Conservation (phyloP, 495 filamentous ascomycete species). For the Aspergillus heteromorphus region DNA sequence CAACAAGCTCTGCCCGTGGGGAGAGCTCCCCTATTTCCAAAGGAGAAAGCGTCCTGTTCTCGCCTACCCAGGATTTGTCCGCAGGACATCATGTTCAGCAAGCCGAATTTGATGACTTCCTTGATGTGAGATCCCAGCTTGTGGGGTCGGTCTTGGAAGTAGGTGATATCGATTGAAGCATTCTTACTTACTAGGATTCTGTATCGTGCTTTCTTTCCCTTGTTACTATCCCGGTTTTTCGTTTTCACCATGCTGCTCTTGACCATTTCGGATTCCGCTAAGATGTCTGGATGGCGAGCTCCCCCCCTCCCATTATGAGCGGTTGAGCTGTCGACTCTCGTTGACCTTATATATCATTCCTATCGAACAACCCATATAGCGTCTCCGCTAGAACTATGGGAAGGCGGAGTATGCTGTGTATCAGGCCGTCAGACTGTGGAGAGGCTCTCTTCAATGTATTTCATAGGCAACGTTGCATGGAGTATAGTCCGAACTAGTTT, state of each 20-base stretch:
- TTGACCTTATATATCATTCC: not conserved
- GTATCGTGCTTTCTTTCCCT: not conserved
- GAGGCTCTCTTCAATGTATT: not conserved
- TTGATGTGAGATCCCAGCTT: constrained; percentile 10
- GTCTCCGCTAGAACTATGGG: not conserved
- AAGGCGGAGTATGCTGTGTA: not conserved
- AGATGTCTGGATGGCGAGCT: not conserved
- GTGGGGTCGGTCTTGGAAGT: constrained; percentile 4
- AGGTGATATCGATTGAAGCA: constrained; percentile 14
- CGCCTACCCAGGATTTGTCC: constrained; percentile 12
- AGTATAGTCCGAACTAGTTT: no score
- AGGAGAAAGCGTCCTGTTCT: constrained; percentile 11
- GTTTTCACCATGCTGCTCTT: not conserved
- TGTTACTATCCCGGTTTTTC: not conserved
- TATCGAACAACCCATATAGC: not conserved
- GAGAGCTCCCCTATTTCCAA: constrained; percentile 13
- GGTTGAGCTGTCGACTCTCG: not conserved
- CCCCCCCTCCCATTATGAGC: not conserved
- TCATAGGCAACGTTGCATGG: no score
- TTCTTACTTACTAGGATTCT: not conserved
- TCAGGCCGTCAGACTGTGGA: not conserved
- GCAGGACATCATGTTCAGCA: constrained; percentile 13
- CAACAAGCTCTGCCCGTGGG: constrained; percentile 11
- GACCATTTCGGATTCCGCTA: not conserved
- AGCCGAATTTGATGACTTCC: constrained; percentile 13